A percentile compares a stretch with the other conserved stretches of the same genome.
These are phyloP conservation scores for Kuraishia cidri DNA, from an alignment of 805 yeast genomes.

Conservation along the genomic window DNA sequence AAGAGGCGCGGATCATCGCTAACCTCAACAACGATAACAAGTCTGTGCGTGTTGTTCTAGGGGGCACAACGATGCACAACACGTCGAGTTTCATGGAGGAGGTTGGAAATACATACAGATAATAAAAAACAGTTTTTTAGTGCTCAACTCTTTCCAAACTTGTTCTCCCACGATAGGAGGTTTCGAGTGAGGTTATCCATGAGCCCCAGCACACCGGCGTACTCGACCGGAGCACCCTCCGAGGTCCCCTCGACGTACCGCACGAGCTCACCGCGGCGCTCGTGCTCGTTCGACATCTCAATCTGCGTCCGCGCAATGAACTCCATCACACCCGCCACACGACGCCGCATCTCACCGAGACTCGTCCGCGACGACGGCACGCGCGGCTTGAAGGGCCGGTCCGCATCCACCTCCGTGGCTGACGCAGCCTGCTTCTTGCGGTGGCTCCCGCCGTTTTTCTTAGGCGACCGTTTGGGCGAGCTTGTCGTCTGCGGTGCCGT, in stretches of 20 bases:
- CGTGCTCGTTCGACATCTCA: constrained; percentile 70
- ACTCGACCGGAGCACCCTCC: constrained; percentile 35
- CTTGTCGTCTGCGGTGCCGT: constrained; percentile 1
- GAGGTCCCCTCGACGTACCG: constrained; percentile 28
- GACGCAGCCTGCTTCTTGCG: constrained; percentile 9
- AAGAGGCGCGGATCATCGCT: constrained; percentile 78
- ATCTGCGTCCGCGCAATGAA: constrained; percentile 82
- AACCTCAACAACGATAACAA: constrained; percentile 53
- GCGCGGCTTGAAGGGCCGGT: constrained; percentile 76
- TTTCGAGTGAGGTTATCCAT: constrained; percentile 71
- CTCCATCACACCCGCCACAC: constrained; percentile 86
- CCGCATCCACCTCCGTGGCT: constrained; percentile 36
- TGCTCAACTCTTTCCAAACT: constrained; percentile 34
- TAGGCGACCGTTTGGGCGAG: constrained; percentile 1
- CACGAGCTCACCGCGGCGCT: constrained; percentile 41
- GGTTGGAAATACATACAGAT: constrained; percentile 9
- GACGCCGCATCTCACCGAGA: constrained; percentile 74
- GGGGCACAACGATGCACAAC: constrained; percentile 60
- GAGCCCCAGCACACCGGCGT: constrained; percentile 48
- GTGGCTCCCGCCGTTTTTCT: constrained; percentile 1
- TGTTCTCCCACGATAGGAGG: constrained; percentile 72
- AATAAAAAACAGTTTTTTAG: constrained; percentile 6
- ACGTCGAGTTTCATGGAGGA: constrained; percentile 29
- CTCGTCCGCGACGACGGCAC: constrained; percentile 70
- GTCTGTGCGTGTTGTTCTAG: constrained; percentile 64